phyloP scores from a whole-genome alignment of 208 protist genomes.

The Crithidia sp. region DNA sequence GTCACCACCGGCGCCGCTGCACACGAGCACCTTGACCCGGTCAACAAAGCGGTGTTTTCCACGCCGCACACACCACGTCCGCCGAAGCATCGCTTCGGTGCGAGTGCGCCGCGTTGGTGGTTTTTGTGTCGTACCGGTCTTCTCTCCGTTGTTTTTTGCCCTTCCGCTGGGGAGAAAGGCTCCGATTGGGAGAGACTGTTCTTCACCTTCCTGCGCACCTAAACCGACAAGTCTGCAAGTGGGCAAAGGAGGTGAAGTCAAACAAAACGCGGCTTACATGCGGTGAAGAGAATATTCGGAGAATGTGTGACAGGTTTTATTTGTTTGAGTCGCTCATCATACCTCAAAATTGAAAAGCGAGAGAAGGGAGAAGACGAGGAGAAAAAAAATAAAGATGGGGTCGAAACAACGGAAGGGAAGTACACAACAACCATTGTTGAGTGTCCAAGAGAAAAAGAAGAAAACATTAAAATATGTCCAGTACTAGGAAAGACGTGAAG shows the following conservation, averaged over 20 bases:
- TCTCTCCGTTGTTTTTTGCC: background rate
- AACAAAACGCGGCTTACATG: background rate
- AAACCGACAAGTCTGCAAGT: slow-evolving; percentile 7
- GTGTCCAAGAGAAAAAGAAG: background rate
- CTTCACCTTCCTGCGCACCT: background rate
- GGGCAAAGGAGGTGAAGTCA: slow-evolving; percentile 1
- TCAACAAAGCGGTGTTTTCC: slow-evolving; percentile 70
- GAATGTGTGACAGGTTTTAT: too few species aligned
- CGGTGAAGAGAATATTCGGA: too few species aligned
- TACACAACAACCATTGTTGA: too few species aligned
- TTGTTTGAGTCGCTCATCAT: too few species aligned
- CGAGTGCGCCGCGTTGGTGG: background rate
- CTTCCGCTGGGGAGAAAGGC: too few species aligned
- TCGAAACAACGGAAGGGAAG: too few species aligned
- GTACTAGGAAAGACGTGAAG: too few species aligned
- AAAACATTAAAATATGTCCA: background rate
- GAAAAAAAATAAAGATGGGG: background rate
- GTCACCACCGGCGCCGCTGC: slow-evolving; percentile 85
- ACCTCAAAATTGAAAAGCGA: too few species aligned
- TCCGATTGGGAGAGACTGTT: too few species aligned
- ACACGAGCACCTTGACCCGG: slow-evolving; percentile 83
- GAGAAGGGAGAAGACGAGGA: background rate
- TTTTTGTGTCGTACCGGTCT: background rate
- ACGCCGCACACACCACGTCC: slow-evolving; percentile 3
- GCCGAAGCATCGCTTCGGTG: slow-evolving; percentile 17